A percentile compares a stretch with the other conserved stretches of the same genome.
Evolutionary conservation across 257 asterid genomes (phyloP).

Genomic region (Nicotiana benthamiana): DNA sequence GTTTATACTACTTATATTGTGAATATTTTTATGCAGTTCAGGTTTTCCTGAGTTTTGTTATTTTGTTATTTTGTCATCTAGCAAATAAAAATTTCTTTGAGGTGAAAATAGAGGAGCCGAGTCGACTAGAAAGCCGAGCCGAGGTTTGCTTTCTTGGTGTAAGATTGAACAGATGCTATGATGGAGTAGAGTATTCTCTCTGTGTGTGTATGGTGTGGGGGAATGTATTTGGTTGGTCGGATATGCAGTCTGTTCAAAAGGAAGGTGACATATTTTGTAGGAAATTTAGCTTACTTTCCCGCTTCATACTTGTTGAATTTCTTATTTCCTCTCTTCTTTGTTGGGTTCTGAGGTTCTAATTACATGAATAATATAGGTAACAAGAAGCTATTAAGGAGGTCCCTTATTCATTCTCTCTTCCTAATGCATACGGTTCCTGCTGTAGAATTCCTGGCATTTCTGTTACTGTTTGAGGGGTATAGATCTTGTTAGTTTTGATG

Average conservation of each 20-base stretch:
- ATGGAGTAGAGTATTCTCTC: not conserved
- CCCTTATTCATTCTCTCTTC: slow-evolving; percentile 2
- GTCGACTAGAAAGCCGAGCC: no score
- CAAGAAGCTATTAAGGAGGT: not conserved
- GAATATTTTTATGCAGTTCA: no score
- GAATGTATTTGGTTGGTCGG: no score
- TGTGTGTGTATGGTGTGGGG: not conserved
- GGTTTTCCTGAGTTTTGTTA: no score
- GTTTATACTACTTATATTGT: no score
- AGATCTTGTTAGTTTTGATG: not conserved
- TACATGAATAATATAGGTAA: not conserved
- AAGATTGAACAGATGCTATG: not conserved
- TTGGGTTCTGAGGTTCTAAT: not conserved
- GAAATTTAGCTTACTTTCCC: not conserved
- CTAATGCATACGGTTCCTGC: not conserved
- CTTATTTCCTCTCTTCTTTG: not conserved
- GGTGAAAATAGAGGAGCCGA: no score
- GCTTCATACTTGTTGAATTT: not conserved
- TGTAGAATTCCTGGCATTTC: not conserved
- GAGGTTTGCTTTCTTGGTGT: not conserved
- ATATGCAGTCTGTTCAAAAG: not conserved
- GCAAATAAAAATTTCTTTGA: no score
- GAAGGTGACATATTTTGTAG: not conserved
- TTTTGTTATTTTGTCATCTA: no score
- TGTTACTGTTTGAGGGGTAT: not conserved